These are phyloP conservation scores for Vitis rotundifolia DNA, from an alignment of 164 flowering plant species.

Conservation along the genomic window DNA sequence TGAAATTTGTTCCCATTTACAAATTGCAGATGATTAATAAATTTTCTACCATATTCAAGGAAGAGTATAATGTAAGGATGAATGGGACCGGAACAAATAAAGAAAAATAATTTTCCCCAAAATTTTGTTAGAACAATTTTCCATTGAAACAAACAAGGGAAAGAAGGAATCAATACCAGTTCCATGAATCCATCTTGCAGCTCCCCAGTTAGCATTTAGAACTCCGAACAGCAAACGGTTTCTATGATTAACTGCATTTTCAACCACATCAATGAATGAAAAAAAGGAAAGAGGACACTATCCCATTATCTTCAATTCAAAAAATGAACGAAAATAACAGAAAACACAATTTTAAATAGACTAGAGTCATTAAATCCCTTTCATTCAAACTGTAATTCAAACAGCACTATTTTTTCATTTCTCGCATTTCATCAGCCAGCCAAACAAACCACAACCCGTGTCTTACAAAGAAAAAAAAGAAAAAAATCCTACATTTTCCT, in stretches of 20 bases:
- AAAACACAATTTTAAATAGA: no score
- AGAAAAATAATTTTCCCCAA: no score
- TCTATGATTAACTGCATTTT: constrained; percentile 23
- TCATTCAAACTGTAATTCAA: no score
- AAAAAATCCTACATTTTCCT: no score
- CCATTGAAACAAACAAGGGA: background rate
- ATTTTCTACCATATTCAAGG: no score
- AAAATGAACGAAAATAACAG: no score
- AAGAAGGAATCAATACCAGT: constrained; percentile 43
- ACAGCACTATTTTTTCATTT: background rate
- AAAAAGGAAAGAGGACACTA: background rate
- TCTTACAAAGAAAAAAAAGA: no score
- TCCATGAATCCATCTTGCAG: constrained; percentile 56
- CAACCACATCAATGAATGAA: background rate
- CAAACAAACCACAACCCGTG: background rate
- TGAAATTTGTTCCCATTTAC: background rate
- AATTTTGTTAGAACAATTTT: no score
- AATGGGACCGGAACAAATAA: no score
- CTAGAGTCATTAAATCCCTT: no score
- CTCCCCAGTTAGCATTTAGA: constrained; percentile 27
- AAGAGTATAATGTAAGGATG: no score
- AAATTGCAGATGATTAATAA: no score
- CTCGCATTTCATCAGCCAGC: background rate
- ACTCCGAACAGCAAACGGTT: constrained; percentile 30
- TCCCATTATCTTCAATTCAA: background rate